phyloP scores from a whole-genome alignment of 176 grass and related monocot species.

The Lolium rigidum region DNA sequence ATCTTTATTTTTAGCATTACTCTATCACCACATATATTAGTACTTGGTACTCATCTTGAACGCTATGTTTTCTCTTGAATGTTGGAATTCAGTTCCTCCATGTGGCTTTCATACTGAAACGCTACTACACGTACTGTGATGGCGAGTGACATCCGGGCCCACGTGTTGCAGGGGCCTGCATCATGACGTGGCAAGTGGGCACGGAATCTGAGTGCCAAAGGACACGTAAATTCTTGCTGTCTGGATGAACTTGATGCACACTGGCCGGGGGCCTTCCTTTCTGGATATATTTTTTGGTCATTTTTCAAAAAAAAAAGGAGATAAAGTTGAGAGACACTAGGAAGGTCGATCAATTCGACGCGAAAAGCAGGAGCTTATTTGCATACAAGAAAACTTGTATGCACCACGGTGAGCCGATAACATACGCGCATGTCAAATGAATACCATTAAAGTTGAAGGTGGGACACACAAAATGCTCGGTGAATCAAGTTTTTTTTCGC shows the following conservation, averaged over 20 bases:
- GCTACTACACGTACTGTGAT: neutral
- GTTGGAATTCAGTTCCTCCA: neutral
- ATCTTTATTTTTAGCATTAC: no score
- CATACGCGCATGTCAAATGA: neutral
- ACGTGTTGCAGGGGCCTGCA: neutral
- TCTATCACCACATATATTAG: neutral
- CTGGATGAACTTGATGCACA: neutral
- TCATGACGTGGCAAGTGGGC: slow-evolving; percentile 2
- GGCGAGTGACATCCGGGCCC: neutral
- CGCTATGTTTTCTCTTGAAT: slow-evolving; percentile 18
- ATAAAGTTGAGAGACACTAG: neutral
- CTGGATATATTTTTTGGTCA: neutral
- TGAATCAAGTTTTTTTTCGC: no score
- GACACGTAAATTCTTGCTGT: neutral
- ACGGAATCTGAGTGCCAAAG: neutral
- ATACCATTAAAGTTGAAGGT: neutral
- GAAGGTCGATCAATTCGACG: neutral
- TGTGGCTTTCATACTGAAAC: neutral
- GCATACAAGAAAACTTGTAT: neutral
- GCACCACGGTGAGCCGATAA: neutral
- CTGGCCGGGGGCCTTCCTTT: neutral
- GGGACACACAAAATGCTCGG: neutral
- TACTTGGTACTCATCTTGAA: neutral
- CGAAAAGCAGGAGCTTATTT: neutral
- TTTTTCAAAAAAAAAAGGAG: no score